Percentiles rank a stretch among this genome's conserved stretches.
These are phyloP conservation scores for Trichoderma lentiforme DNA, from an alignment of 2,329 filamentous ascomycete species.

Conservation along the genomic window DNA sequence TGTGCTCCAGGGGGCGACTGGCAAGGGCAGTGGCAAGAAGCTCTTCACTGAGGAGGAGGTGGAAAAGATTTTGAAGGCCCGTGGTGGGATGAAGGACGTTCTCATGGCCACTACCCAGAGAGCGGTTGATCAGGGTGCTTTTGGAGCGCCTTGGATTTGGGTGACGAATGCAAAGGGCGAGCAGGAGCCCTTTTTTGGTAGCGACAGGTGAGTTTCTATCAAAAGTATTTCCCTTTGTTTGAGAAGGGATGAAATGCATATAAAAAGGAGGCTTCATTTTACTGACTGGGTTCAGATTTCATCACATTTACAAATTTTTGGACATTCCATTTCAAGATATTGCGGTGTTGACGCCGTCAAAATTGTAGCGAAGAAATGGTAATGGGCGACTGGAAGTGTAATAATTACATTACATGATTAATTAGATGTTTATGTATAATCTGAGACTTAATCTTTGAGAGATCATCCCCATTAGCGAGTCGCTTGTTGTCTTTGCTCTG, in stretches of 20 bases:
- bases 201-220: conserved; percentile 52
- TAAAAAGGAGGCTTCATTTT: not conserved
- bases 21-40: conserved; percentile 15
- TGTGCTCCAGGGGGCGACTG: conserved; percentile 33
- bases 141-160: conserved; percentile 75
- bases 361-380: conserved; percentile 29
- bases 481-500: not conserved
- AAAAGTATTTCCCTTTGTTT: not conserved
- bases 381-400: not conserved
- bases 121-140: conserved; percentile 64
- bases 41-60: conserved; percentile 54
- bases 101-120: conserved; percentile 58
- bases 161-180: conserved; percentile 56
- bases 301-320: conserved; percentile 66
- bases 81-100: conserved; percentile 42
- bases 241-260: not conserved
- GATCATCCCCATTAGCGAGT: not conserved
- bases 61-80: conserved; percentile 51
- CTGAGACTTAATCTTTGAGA: not conserved
- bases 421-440: not conserved
- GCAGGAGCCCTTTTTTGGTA: conserved; percentile 72
- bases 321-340: conserved; percentile 58
- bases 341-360: conserved; percentile 34
- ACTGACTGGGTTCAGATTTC: conserved; percentile 43
- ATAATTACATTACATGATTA: not conserved